Evolutionary conservation across 345 rosid genomes (phyloP).

Genomic region (Syzygium grande): DNA sequence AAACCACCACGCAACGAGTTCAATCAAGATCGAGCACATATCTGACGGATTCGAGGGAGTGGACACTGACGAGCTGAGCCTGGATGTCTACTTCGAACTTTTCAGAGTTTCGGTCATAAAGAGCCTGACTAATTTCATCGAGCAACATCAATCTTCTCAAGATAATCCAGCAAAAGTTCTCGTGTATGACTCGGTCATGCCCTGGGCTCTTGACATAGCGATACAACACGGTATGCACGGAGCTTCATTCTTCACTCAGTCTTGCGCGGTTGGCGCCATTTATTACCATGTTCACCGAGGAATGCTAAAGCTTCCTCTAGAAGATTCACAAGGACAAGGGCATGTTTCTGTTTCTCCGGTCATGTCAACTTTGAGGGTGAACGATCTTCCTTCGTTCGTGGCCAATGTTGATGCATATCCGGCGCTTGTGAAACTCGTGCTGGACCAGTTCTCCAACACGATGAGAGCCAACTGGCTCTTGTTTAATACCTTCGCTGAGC

Average conservation of each 20-base stretch:
- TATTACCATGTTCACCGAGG: constrained; percentile 4
- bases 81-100: background rate
- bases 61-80: background rate
- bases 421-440: background rate
- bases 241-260: constrained; percentile 18
- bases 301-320: background rate
- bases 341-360: background rate
- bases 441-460: background rate
- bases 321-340: background rate
- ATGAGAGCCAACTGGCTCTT: background rate
- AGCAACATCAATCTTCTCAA: background rate
- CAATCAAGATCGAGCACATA: constrained; percentile 5
- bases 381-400: background rate
- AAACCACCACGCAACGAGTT: background rate
- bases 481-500: background rate
- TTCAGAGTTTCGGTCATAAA: background rate
- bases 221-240: background rate
- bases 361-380: background rate
- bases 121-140: constrained; percentile 3
- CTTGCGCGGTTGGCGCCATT: constrained; percentile 9
- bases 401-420: background rate
- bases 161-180: constrained; percentile 6
- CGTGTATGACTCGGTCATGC: constrained; percentile 17
- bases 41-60: constrained; percentile 10
- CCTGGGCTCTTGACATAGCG: constrained; percentile 23